Evolutionary conservation across 179 eudicot genomes (phyloP).

Genomic region (Camellia oleifera): DNA sequence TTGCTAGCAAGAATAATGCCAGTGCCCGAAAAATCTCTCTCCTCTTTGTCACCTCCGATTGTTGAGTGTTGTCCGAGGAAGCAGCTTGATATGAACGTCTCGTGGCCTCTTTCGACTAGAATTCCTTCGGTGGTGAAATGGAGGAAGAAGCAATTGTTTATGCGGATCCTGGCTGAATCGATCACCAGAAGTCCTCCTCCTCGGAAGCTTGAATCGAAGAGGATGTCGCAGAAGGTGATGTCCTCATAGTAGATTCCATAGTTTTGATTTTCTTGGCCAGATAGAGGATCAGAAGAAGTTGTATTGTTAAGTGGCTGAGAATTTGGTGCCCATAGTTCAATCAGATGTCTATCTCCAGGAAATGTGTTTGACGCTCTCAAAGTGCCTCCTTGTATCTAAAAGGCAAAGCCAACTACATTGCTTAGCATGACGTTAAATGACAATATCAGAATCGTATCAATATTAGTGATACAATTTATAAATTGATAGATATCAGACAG

Average conservation of each 20-base stretch:
- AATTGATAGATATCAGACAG: no score
- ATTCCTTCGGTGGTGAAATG: conserved; percentile 67
- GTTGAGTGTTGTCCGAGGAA: conserved; percentile 74
- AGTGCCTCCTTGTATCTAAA: conserved; percentile 76
- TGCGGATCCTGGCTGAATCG: conserved; percentile 50
- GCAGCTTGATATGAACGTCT: conserved; percentile 56
- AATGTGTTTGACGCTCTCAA: conserved; percentile 57
- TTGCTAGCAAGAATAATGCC: conserved; percentile 59
- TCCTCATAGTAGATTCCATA: conserved; percentile 46
- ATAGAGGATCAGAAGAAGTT: no score
- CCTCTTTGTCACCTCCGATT: conserved; percentile 54
- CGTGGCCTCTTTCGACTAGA: conserved; percentile 63
- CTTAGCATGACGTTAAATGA: no score
- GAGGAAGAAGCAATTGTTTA: conserved; percentile 66
- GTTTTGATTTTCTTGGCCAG: neutral
- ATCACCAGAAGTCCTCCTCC: conserved; percentile 70
- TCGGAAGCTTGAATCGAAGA: conserved; percentile 61
- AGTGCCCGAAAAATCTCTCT: conserved; percentile 61
- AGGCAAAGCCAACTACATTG: no score
- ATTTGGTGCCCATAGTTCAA: conserved; percentile 35
- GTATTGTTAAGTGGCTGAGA: conserved; percentile 16
- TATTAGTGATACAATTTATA: no score
- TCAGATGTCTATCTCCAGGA: conserved; percentile 43
- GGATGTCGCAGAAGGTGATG: conserved; percentile 56
- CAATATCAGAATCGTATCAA: no score